Conservation (phyloP, 106 monocot species). For the Gastrodia elata region DNA sequence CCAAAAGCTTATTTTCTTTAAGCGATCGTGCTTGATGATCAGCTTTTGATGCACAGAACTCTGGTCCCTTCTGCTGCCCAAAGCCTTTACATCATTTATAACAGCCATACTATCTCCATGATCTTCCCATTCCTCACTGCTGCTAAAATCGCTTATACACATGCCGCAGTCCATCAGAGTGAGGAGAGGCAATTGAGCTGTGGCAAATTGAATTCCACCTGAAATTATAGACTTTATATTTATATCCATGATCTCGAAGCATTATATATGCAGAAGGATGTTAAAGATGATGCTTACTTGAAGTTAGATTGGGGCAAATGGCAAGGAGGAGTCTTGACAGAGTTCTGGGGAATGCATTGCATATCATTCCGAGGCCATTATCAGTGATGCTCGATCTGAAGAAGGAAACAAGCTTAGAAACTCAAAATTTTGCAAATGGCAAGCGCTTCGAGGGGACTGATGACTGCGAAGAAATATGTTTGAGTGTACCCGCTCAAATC, state of each 20-base stretch:
- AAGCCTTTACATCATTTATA: conserved; percentile 4
- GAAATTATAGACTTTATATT: conserved; percentile 9
- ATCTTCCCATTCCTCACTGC: conserved; percentile 22
- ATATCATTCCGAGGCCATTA: conserved; percentile 96
- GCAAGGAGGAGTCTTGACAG: conserved; percentile 80
- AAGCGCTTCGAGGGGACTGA: no score
- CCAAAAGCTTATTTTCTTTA: conserved; percentile 92
- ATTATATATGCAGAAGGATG: background rate
- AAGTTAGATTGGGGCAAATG: conserved; percentile 80
- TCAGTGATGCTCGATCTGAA: conserved; percentile 88
- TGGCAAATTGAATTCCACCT: conserved; percentile 95
- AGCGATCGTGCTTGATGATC: conserved; percentile 67
- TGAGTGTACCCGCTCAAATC: conserved; percentile 92
- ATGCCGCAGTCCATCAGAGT: conserved; percentile 84
- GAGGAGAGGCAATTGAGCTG: conserved; percentile 80
- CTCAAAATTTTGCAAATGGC: background rate
- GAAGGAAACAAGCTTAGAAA: background rate
- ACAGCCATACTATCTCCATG: conserved; percentile 18
- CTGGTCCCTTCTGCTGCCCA: conserved; percentile 9
- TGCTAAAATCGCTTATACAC: conserved; percentile 60
- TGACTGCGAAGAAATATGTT: conserved; percentile 3
- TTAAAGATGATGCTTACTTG: conserved; percentile 55
- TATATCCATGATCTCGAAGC: background rate
- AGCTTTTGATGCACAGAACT: conserved; percentile 69
- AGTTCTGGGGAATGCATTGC: conserved; percentile 65